Base-by-base conservation (phyloP, 805 yeast species). In the Candida adriatica region DNA sequence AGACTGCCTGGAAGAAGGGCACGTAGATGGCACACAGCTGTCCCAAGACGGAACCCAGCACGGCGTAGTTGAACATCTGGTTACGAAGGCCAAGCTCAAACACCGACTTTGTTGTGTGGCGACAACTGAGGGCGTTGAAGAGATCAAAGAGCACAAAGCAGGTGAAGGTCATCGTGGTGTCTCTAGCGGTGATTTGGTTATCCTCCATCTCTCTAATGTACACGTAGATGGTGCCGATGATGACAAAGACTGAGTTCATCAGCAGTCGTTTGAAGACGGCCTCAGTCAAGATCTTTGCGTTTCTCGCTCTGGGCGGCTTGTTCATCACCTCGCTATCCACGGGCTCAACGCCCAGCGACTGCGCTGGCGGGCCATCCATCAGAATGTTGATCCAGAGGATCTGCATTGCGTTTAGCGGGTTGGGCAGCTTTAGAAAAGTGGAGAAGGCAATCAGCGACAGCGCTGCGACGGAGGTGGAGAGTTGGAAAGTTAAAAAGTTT, bases 291-390 rank as follows among this genome's bases (percentile, higher is more conserved):
- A 92, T 92, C 49, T 79, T 79, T 41, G 90, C 97, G 35, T 73
- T 67, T 54, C 96, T 77, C 31, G 76, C 70, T 60, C 99, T 77
- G 33, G 98, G 98, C n/a, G 97, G 96, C 53, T 81, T 83, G 41
- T 72, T 75, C 96, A 90, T 88, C 23, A 90, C 95, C 55, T 82
- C 94, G 40, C 82, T 87, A 52, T 90, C 97, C 10, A 90, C 97
- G 1, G 96, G 94, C 60, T 90, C 98, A 19, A 92, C 97, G 37
- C 98, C 98, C 26, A 90, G 65, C 0, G 95, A 83, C 62, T 90
- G 98, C 2, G 97, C 97, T 4, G 98, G 98, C 8, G 98, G 98
- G 2, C 98, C 98, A 62, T 90, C 98, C 98, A 90, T 90, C 36
- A 90, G 68, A 41, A 90, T 92, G 56, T 90, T 90, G 55, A 90